These are phyloP conservation scores for Jamesozyma jinghongensis DNA, from an alignment of 805 yeast genomes.

Conservation along the genomic window DNA sequence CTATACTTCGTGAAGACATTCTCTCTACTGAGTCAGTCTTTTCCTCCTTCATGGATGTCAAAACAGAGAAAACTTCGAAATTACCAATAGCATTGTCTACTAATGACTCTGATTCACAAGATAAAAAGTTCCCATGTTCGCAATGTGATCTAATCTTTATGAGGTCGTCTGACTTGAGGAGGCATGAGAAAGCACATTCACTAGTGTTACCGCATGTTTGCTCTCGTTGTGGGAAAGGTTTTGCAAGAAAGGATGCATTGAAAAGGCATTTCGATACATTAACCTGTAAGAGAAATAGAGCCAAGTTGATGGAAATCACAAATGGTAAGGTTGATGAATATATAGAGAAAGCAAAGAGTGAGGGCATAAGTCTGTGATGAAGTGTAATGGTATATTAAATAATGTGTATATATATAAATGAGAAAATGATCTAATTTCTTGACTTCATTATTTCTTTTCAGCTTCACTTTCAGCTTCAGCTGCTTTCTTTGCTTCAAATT, in stretches of 20 bases:
- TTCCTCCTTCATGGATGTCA: conserved; percentile 4
- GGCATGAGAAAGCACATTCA: conserved; percentile 70
- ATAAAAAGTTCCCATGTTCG: conserved; percentile 44
- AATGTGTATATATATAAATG: not conserved
- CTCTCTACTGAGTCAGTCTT: conserved; percentile 5
- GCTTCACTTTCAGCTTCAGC: conserved; percentile 1
- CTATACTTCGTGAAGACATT: conserved; percentile 2
- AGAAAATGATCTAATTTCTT: not conserved
- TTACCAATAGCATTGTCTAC: not conserved
- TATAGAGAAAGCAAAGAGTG: conserved; percentile 22
- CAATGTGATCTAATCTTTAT: conserved; percentile 57
- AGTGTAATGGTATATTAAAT: not conserved
- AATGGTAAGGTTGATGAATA: conserved; percentile 32
- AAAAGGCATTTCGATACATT: conserved; percentile 67
- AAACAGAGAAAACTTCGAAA: not conserved
- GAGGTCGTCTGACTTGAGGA: conserved; percentile 57
- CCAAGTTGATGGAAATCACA: conserved; percentile 34
- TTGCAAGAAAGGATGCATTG: conserved; percentile 75
- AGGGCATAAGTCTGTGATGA: conserved; percentile 19
- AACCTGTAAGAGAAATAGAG: conserved; percentile 66
- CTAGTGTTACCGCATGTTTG: conserved; percentile 67
- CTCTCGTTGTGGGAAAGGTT: conserved; percentile 68
- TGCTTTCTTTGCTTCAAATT: conserved; percentile 19
- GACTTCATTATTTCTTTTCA: not conserved
- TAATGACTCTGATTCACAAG: not conserved